Evolutionary conservation across 208 protist genomes (phyloP).

Genomic region (Histomonas meleagridis): DNA sequence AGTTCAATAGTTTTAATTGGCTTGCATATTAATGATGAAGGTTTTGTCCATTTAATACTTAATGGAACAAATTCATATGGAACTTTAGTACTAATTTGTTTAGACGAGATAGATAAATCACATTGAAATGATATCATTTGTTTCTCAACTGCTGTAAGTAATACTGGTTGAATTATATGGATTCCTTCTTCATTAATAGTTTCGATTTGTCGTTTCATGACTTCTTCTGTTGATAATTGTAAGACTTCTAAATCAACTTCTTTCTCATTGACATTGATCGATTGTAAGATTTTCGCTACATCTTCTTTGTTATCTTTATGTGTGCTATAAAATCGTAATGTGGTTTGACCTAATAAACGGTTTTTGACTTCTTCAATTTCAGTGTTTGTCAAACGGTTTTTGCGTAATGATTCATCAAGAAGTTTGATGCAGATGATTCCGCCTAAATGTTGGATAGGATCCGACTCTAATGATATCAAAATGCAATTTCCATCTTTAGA

Average conservation of each 20-base stretch:
- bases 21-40: too few relatives aligned
- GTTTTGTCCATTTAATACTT: slow-evolving; percentile 24
- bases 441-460: background rate
- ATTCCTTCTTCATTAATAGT: background rate
- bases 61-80: background rate
- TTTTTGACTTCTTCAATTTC: background rate
- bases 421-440: background rate
- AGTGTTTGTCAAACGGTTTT: background rate
- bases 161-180: background rate
- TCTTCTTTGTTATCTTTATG: background rate
- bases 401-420: background rate
- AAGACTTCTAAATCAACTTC: slow-evolving; percentile 22
- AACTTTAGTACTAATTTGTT: too few relatives aligned
- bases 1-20: too few relatives aligned
- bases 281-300: background rate
- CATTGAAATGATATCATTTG: background rate
- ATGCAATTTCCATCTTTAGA: background rate
- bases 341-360: background rate
- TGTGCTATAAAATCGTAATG: background rate
- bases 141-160: slow-evolving; percentile 14
- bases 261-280: background rate
- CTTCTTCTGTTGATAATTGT: background rate
- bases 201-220: background rate
- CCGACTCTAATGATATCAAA: background rate
- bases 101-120: background rate